Conservation (phyloP, 352 stramenopile genomes). For the Peronospora destructor region DNA sequence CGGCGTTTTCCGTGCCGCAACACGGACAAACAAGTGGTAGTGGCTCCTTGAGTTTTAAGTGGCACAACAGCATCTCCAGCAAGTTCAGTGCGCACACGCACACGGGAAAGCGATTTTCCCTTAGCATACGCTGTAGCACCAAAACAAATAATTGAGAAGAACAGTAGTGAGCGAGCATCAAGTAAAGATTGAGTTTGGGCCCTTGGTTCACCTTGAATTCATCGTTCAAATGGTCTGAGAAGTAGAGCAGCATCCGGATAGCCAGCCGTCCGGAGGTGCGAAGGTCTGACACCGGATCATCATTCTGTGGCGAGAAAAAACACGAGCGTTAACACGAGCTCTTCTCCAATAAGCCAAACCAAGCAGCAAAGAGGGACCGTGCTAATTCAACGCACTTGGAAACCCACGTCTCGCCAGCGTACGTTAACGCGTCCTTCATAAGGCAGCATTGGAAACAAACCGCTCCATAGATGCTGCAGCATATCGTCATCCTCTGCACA, state of each 20-base stretch:
- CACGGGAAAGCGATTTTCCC: slow-evolving; percentile 65
- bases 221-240: slow-evolving; percentile 58
- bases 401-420: slow-evolving; percentile 58
- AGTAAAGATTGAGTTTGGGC: not conserved
- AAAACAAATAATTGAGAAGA: slow-evolving; percentile 4
- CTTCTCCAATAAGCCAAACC: not conserved
- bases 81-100: slow-evolving; percentile 58
- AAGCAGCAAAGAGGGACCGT: not conserved
- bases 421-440: slow-evolving; percentile 60
- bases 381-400: slow-evolving; percentile 39
- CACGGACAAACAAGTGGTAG: slow-evolving; percentile 57
- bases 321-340: slow-evolving; percentile 1
- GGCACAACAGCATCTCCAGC: slow-evolving; percentile 59
- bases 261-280: slow-evolving; percentile 51
- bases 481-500: slow-evolving; percentile 50
- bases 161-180: slow-evolving; percentile 1
- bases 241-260: slow-evolving; percentile 61
- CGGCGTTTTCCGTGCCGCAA: slow-evolving; percentile 58
- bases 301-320: slow-evolving; percentile 31
- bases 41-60: slow-evolving; percentile 63
- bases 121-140: slow-evolving; percentile 43
- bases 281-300: slow-evolving; percentile 55
- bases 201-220: slow-evolving; percentile 45
- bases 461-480: slow-evolving; percentile 58
- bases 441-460: slow-evolving; percentile 52